Evolutionary conservation across 1,284 basidiomycete genomes (phyloP).

Genomic region (Austroboletus rostrupii): DNA sequence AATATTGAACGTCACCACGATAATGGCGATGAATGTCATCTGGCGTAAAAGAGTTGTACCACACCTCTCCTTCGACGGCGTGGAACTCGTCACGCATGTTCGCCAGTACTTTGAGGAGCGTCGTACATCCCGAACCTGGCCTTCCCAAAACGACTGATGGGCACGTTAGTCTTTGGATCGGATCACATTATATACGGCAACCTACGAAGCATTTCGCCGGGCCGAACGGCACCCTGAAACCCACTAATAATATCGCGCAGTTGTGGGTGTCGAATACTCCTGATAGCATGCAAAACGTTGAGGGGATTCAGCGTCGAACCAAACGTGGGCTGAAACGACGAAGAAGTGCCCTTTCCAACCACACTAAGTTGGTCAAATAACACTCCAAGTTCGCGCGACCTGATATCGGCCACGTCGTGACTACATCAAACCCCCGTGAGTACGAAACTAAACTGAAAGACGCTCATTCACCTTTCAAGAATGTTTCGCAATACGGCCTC

Average conservation of each 20-base stretch:
- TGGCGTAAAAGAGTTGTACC: conserved; percentile 63
- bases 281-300: conserved; percentile 24
- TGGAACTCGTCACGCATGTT: conserved; percentile 64
- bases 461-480: conserved; percentile 25
- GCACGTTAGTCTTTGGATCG: not conserved
- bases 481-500: conserved; percentile 28
- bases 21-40: conserved; percentile 50
- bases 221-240: conserved; percentile 50
- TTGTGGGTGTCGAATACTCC: conserved; percentile 34
- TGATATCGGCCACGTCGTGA: conserved; percentile 26
- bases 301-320: conserved; percentile 40
- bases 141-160: conserved; percentile 54
- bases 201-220: conserved; percentile 61
- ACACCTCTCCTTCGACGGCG: conserved; percentile 55
- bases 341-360: conserved; percentile 32
- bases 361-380: conserved; percentile 36
- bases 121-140: conserved; percentile 70
- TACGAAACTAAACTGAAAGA: not conserved
- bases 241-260: conserved; percentile 43
- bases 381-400: conserved; percentile 34
- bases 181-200: not conserved
- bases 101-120: conserved; percentile 69
- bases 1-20: conserved; percentile 68
- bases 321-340: conserved; percentile 39
- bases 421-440: conserved; percentile 14